Percentiles rank a stretch among this genome's conserved stretches.
These are phyloP conservation scores for Stemphylium vesicarium DNA, from an alignment of 2,329 filamentous ascomycete genomes.

Conservation along the genomic window DNA sequence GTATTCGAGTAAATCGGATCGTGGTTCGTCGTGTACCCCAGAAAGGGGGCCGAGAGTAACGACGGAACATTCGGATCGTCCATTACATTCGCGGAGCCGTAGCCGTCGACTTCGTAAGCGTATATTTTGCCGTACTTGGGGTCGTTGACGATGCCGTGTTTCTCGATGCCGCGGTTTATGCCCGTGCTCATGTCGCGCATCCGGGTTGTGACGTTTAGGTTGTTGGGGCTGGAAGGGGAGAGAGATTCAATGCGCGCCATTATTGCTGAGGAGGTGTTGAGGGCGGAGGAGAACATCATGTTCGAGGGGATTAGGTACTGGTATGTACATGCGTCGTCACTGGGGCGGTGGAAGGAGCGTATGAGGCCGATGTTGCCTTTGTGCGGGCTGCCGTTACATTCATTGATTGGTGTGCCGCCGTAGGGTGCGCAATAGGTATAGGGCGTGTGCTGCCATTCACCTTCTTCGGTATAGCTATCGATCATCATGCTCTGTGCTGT, in stretches of 20 bases:
- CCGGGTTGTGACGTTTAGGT: conserved; percentile 57
- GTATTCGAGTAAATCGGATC: conserved; percentile 55
- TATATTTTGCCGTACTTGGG: conserved; percentile 49
- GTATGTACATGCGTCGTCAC: conserved; percentile 58
- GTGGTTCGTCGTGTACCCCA: conserved; percentile 58
- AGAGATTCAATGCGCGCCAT: conserved; percentile 54
- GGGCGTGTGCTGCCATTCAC: conserved; percentile 51
- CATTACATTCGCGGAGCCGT: conserved; percentile 63
- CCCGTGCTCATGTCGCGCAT: conserved; percentile 63
- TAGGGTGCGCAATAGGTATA: conserved; percentile 56
- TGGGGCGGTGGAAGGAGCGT: conserved; percentile 57
- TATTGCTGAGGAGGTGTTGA: conserved; percentile 61
- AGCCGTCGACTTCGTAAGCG: conserved; percentile 58
- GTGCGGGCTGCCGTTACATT: conserved; percentile 58
- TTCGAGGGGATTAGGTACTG: conserved; percentile 59
- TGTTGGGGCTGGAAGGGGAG: conserved; percentile 45
- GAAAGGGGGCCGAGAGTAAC: conserved; percentile 67
- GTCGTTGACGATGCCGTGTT: conserved; percentile 48
- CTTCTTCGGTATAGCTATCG: conserved; percentile 54
- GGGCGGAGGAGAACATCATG: conserved; percentile 75
- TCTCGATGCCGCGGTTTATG: conserved; percentile 53
- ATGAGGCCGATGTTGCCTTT: conserved; percentile 56
- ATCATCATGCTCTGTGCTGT: conserved; percentile 56
- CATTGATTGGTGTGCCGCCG: conserved; percentile 59
- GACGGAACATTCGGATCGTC: conserved; percentile 75